Base-by-base conservation (phyloP, 441 rosid genomes). In the Biscutella laevigata region DNA sequence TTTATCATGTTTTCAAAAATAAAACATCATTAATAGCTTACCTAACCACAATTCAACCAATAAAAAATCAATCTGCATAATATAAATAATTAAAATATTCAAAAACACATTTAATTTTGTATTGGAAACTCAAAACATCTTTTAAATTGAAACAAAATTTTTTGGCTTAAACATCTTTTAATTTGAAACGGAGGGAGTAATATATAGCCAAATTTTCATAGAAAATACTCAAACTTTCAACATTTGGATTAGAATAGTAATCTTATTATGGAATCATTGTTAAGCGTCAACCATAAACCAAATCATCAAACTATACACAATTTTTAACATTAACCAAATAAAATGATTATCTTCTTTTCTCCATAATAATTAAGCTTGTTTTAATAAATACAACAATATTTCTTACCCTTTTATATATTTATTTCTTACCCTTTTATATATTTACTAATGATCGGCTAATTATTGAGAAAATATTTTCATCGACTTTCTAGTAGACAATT, bases 221-320 rank as follows among this genome's bases (percentile, higher is more conserved):
- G 11, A 47, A 2, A 24, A 51, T 40, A n/a, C 43, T 40, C 15
- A 4, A 49, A 3, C 32, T 0, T 48, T 16, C 29, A 33, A 3
- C 9, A 25, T 4, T 43, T 51, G 19, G 44, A 15, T 36, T 35
- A 24, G 46, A 13, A 16, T 13, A 61, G 19, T 27, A 12, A 5
- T 40, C 51, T 34, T 51, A n/a, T 16, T n/a, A n/a, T n/a, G 6
- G 7, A 21, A 21, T 16, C 2, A 28, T 5, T 13, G 24, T 38
- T 28, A 36, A 24, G n/a, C 54, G 28, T 36, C 52, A 52, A 51
- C 61, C 54, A 62, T 30, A 62, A 62, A 62, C 41, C 21, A 44
- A 53, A 53, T 44, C 34, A 62, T 43, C 53, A 19, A 27, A 35
- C 54, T n/a, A n/a, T n/a, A n/a, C 47, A 42, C 8, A 53, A 42